Evolutionary conservation across 2,329 filamentous ascomycete species (phyloP), one percentile per base, ranked within the genome.

Genomic region (Botrytis deweyae): DNA sequence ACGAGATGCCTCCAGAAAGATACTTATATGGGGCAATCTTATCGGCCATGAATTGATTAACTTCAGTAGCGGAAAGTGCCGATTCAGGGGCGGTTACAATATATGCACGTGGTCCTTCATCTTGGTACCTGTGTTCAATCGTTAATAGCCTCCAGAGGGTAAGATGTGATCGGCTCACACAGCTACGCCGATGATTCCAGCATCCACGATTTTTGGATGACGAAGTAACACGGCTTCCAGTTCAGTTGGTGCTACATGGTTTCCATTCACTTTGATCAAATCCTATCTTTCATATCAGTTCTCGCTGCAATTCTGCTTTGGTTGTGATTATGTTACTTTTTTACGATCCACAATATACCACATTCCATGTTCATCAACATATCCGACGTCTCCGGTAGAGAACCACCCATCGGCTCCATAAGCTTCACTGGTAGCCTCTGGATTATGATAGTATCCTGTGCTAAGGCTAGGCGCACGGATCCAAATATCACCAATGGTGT

Each of bases 341-440:
- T 78, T 72, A 20, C 76, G 91, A 80, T 97, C 95, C 1, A 94
- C 97, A 80, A 97, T 95, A 85, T 91, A 97, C 79, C 97, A 93
- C 79, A 95, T 92, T 46, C 92, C 92, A 70, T 92, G 86, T 58
- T 87, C 84, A 80, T 97, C 93, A 77, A 93, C 88, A 77, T 92
- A 91, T 68, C 83, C 84, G 1, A 86, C 82, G 72, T 86, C 84
- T 0, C 85, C 42, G 1, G 63, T 65, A 42, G 12, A 33, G 20
- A 65, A 65, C 42, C 63, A 65, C 63, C 63, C 40, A 65, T 65
- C 42, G n/a, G 63, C 40, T 46, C 40, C 63, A 36, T 20, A 46
- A 22, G 44, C 63, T 3, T 65, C 63, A 10, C n/a, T 22, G 4
- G n/a, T 36, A 33, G 63, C 63, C 29, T 65, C 63, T 33, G n/a